phyloP scores from a whole-genome alignment of 116 monocot genomes.

The Iris pallida region DNA sequence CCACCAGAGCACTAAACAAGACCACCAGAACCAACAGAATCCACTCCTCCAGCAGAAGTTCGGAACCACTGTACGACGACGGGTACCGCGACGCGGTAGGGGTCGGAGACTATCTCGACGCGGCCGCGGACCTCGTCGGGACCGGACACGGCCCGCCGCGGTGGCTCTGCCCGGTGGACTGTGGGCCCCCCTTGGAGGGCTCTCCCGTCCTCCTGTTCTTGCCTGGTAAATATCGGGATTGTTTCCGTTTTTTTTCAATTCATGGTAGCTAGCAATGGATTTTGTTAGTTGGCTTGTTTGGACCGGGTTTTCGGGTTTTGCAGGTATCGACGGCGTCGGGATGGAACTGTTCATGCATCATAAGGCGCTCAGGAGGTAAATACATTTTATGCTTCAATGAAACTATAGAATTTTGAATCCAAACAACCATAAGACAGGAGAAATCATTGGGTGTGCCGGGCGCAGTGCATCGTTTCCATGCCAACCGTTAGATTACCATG shows the following conservation, averaged over 20 bases:
- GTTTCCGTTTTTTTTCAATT: background rate
- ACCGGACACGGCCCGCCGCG: slow-evolving; percentile 2
- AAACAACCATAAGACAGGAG: too few relatives aligned
- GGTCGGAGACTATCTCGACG: slow-evolving; percentile 4
- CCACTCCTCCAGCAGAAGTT: background rate
- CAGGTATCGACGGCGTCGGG: slow-evolving; percentile 16
- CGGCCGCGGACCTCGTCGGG: background rate
- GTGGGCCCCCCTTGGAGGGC: slow-evolving; percentile 3
- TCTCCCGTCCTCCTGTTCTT: slow-evolving; percentile 12
- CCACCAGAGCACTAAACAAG: background rate
- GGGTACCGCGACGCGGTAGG: slow-evolving; percentile 2
- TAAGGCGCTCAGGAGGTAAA: slow-evolving; percentile 18
- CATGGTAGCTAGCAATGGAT: background rate
- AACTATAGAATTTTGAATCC: too few relatives aligned
- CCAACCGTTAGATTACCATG: too few relatives aligned
- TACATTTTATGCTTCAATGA: too few relatives aligned
- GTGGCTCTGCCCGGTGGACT: slow-evolving; percentile 15
- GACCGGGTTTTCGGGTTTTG: background rate
- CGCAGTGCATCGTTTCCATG: too few relatives aligned
- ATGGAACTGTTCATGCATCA: slow-evolving; percentile 21
- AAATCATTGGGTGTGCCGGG: too few relatives aligned
- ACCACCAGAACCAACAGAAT: background rate
- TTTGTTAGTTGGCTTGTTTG: background rate
- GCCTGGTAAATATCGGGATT: slow-evolving; percentile 7
- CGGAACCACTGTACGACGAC: slow-evolving; percentile 13